phyloP scores from a whole-genome alignment of 2,329 filamentous ascomycete species.

The Fusarium devonianum region DNA sequence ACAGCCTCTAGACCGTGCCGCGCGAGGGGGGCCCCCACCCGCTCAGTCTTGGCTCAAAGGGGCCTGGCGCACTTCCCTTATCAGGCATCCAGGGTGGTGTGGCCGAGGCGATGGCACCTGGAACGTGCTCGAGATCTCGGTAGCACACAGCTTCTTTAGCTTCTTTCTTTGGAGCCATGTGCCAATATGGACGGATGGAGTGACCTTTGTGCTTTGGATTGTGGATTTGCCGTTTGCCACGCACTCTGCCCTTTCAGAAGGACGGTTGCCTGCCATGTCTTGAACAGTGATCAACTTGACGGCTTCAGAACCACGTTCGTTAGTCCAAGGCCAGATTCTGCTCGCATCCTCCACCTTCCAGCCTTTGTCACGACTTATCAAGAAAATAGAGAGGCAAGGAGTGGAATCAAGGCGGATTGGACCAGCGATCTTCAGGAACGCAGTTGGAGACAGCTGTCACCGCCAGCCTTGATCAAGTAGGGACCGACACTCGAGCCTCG shows the following conservation, averaged over 20 bases:
- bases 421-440: slow-evolving; percentile 29
- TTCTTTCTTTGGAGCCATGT: background rate
- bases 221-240: background rate
- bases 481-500: slow-evolving; percentile 22
- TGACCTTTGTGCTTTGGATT: background rate
- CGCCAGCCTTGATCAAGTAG: slow-evolving; percentile 17
- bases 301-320: no score
- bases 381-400: slow-evolving; percentile 13
- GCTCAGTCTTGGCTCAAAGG: slow-evolving; percentile 15
- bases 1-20: slow-evolving; percentile 8
- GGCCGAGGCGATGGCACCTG: background rate
- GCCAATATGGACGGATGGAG: background rate
- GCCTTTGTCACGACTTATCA: slow-evolving; percentile 8
- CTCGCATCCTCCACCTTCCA: slow-evolving; percentile 1
- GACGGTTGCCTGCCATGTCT: no score
- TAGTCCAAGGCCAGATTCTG: no score
- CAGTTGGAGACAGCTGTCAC: slow-evolving; percentile 9
- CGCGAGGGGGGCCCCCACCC: no score
- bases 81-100: background rate
- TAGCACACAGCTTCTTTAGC: background rate
- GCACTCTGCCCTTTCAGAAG: no score
- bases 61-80: slow-evolving; percentile 21
- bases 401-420: slow-evolving; percentile 14
- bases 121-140: background rate
- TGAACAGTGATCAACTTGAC: no score